Conservation (phyloP, 2,329 filamentous ascomycete genomes). For the Fusarium sp. region DNA sequence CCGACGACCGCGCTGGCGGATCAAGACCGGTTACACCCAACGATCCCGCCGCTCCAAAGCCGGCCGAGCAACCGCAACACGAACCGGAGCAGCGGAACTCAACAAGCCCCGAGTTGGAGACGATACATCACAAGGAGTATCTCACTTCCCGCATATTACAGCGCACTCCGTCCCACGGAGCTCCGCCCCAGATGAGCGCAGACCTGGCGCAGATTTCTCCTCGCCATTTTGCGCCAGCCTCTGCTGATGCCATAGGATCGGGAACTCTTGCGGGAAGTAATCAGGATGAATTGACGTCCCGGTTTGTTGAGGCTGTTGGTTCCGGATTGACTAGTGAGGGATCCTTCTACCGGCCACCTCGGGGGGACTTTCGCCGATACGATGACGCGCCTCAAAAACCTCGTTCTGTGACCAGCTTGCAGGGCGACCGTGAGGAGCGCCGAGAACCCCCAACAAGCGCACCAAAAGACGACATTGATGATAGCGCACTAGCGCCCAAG, state of each 20-base stretch:
- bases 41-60: constrained; percentile 30
- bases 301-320: constrained; percentile 64
- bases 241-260: constrained; percentile 41
- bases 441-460: constrained; percentile 27
- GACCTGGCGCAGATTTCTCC: constrained; percentile 57
- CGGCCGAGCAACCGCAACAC: constrained; percentile 13
- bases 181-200: constrained; percentile 71
- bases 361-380: constrained; percentile 43
- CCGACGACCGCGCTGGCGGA: constrained; percentile 49
- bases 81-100: constrained; percentile 20
- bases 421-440: constrained; percentile 36
- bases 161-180: constrained; percentile 68
- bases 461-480: constrained; percentile 47
- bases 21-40: constrained; percentile 50
- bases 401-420: constrained; percentile 53
- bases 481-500: constrained; percentile 59
- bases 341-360: constrained; percentile 59
- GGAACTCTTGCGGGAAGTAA: constrained; percentile 45
- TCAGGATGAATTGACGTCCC: constrained; percentile 64
- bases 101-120: constrained; percentile 51
- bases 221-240: constrained; percentile 48
- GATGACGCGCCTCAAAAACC: constrained; percentile 51
- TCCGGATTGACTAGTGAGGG: constrained; percentile 60
- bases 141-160: constrained; percentile 74
- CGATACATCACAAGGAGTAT: constrained; percentile 67